Percentiles rank a stretch among this genome's conserved stretches.
Conservation (phyloP, 1,139 yeast genomes). For the Candida freyschussii region DNA sequence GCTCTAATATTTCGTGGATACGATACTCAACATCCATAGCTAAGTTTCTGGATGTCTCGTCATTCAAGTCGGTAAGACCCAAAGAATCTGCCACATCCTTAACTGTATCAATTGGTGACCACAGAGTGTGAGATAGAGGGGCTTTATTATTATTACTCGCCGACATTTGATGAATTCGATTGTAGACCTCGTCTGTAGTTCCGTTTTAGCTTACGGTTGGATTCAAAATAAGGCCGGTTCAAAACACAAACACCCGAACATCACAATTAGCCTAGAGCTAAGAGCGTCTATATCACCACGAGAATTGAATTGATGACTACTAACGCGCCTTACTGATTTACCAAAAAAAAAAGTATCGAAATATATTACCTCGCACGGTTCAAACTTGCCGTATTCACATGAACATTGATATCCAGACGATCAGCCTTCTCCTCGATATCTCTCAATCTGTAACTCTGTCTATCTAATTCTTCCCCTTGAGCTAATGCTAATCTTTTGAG, state of each 20-base stretch:
- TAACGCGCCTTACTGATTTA: no score
- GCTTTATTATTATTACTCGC: background rate
- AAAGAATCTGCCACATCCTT: constrained; percentile 92
- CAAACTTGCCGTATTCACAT: constrained; percentile 39
- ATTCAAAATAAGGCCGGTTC: no score
- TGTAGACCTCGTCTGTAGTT: no score
- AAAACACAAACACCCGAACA: no score
- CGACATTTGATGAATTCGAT: no score
- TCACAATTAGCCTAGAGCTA: no score
- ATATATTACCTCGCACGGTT: constrained; percentile 9
- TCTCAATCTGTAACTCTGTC: constrained; percentile 48
- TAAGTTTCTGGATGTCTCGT: constrained; percentile 87
- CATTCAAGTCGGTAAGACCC: constrained; percentile 74
- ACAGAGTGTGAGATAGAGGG: constrained; percentile 70
- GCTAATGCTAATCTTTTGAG: constrained; percentile 47
- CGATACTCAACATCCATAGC: constrained; percentile 99
- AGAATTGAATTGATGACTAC: no score
- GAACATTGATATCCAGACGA: constrained; percentile 47
- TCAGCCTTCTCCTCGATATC: constrained; percentile 50
- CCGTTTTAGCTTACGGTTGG: no score
- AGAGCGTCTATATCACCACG: no score
- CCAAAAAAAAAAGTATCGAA: no score
- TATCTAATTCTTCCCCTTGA: constrained; percentile 48
- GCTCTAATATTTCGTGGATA: constrained; percentile 90
- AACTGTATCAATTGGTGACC: constrained; percentile 98